Evolutionary conservation across 768 basidiomycete genomes (phyloP), one percentile per base, ranked within the genome.

Genomic region (Dioszegia aurantiaca): DNA sequence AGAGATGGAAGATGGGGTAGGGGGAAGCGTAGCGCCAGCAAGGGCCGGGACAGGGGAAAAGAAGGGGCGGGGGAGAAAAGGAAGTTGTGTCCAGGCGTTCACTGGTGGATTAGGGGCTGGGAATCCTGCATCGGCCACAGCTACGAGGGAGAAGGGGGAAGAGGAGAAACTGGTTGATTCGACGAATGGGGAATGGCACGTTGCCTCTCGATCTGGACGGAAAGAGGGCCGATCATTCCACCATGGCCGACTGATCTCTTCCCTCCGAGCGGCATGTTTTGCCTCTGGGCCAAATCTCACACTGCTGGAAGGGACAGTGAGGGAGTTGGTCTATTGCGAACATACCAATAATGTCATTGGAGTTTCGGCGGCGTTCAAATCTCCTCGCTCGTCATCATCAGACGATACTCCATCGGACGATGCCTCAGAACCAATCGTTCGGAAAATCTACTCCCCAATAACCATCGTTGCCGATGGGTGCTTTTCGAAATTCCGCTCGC

Each of bases 381-480:
- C 46, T 9, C 33, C 33, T 33, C 33, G 33, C 33, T 30, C 51
- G 5, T 4, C 31, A 46, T 28, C 19, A 14, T 3, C 46, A 16
- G 40, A n/a, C 9, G 23, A 39, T 23, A 6, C 33, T 33, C 24
- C 24, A 4, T 31, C 12, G 3, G 30, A n/a, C 14, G 23, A 8
- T 2, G 43, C 9, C 21, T 14, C 28, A 1, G 56, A 39, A 23
- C 43, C 55, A 19, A 55, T 69, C 14, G 64, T 69, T 16, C 81
- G 85, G 59, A 70, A 81, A 0, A 85, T 86, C 68, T 81, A 80
- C 58, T 91, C 89, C 0, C 85, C 87, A 63, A 76, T 99, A 49
- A 88, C 90, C 43, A 79, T 98, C 72, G 79, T 97, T 58, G 91
- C 93, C 3, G 94, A 99, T 73, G 94, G 94, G 0, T 95, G 90